Base-by-base conservation (phyloP, 179 eudicot species). In the Beta corolliflora region DNA sequence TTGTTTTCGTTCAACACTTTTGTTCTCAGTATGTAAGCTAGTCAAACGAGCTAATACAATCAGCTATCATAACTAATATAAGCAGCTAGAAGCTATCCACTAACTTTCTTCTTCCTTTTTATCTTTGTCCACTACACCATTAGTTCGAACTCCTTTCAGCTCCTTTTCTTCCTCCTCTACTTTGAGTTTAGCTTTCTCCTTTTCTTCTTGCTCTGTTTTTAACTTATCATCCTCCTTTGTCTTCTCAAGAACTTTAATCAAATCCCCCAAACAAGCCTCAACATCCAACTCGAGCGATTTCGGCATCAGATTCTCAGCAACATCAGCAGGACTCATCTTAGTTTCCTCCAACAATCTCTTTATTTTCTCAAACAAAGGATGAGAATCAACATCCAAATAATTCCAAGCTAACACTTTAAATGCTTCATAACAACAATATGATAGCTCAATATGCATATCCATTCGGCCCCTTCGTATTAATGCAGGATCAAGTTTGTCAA, bases 261-360 rank as follows among this genome's bases (percentile, higher is more conserved):
- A 70, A 61, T 29, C 72, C 60, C 65, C n/a, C 81, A 88, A 80
- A 75, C 89, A 77, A 48, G 9, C 80, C 64, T 68, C 77, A 18
- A 71, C 83, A 65, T 80, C 83, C 13, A 80, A 78, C 36, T 79
- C 78, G 1, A 74, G 31, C 9, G 85, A 75, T 81, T 84, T 71
- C 15, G 83, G 80, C 70, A 89, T 87, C 80, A 89, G 76, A 56
- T 80, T 85, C 84, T 89, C 91, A 2, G 87, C 91, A 48, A 87
- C 90, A 55, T 89, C 91, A 5, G 91, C 91, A 2, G 90, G 91
- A 13, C 87, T 84, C 77, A 87, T 78, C 19, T 85, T 69, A 1
- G 64, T 60, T 44, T 85, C 87, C 48, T 64, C 65, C 71, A 89
- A 73, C 75, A 87, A 52, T 19, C 75, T 50, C 78, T 19, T 23